These are phyloP conservation scores for Ogataea populi-albae DNA, from an alignment of 805 yeast genomes.

Conservation along the genomic window DNA sequence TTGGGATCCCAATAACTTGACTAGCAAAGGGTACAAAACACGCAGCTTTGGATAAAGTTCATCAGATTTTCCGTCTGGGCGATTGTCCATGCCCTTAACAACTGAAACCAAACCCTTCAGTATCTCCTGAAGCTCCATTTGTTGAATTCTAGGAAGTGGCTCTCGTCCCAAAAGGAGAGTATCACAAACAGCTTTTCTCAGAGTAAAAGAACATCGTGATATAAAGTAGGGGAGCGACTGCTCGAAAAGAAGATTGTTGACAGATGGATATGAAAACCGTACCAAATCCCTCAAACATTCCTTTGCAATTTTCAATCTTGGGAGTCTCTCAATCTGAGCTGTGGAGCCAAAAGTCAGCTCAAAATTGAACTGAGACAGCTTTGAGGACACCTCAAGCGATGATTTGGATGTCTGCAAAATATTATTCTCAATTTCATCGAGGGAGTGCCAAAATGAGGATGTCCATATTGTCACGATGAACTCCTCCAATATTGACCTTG, in stretches of 20 bases:
- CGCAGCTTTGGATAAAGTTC: constrained; percentile 7
- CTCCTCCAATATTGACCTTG: constrained; percentile 34
- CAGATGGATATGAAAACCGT: constrained; percentile 34
- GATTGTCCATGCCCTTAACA: constrained; percentile 5
- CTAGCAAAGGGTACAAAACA: constrained; percentile 22
- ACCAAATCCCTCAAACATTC: constrained; percentile 56
- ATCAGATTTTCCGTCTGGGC: constrained; percentile 2
- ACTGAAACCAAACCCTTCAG: constrained; percentile 40
- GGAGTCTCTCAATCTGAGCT: constrained; percentile 40
- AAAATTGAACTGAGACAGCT: constrained; percentile 40
- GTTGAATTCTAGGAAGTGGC: constrained; percentile 68
- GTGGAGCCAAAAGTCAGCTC: constrained; percentile 64
- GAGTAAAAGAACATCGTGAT: constrained; percentile 55
- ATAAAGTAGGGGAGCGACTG: constrained; percentile 47
- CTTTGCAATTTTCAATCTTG: constrained; percentile 49
- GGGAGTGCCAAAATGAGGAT: constrained; percentile 57
- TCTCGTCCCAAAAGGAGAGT: constrained; percentile 52
- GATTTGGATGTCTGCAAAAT: constrained; percentile 22
- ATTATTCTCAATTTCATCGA: constrained; percentile 50
- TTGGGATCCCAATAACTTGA: constrained; percentile 21
- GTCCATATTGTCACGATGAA: constrained; percentile 52
- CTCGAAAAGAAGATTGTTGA: constrained; percentile 20
- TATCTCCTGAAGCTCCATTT: constrained; percentile 52
- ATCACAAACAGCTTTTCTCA: constrained; percentile 65
- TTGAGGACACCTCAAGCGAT: constrained; percentile 35